These are phyloP conservation scores for Penicillium steckii DNA, from an alignment of 495 filamentous ascomycete genomes.

Conservation along the genomic window DNA sequence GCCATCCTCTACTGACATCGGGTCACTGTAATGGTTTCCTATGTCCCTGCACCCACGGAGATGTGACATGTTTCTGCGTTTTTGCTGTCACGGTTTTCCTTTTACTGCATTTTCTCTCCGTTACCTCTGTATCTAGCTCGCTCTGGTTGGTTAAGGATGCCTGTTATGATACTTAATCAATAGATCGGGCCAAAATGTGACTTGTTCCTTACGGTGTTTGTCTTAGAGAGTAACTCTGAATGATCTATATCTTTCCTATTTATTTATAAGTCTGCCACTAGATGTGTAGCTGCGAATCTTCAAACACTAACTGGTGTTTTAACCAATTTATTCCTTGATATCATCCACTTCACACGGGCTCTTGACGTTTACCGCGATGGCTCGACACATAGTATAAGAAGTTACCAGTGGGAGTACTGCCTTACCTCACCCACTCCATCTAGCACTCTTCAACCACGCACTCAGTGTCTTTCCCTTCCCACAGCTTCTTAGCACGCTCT, in stretches of 20 bases:
- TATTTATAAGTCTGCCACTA: background rate
- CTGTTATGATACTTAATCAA: conserved; percentile 40
- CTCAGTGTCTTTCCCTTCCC: too few species aligned
- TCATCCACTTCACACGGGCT: too few species aligned
- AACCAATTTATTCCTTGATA: too few species aligned
- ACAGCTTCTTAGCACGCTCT: too few species aligned
- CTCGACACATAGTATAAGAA: too few species aligned
- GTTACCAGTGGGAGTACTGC: too few species aligned
- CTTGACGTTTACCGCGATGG: too few species aligned
- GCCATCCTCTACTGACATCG: conserved; percentile 5
- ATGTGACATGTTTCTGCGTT: conserved; percentile 44
- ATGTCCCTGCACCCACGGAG: conserved; percentile 42
- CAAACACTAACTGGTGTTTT: too few species aligned
- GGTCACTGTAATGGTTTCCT: conserved; percentile 37
- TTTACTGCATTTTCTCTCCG: conserved; percentile 25
- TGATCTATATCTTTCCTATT: background rate
- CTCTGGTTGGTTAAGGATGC: conserved; percentile 45
- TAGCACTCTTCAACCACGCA: too few species aligned
- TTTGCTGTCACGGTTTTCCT: conserved; percentile 43
- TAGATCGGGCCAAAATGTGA: conserved; percentile 46
- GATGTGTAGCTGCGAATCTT: too few species aligned
- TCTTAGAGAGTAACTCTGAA: conserved; percentile 7
- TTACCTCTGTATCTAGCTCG: conserved; percentile 40
- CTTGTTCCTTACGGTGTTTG: conserved; percentile 37
- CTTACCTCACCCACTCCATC: too few species aligned